Conservation (phyloP, 495 filamentous ascomycete species). For the Xylaria cubensis region DNA sequence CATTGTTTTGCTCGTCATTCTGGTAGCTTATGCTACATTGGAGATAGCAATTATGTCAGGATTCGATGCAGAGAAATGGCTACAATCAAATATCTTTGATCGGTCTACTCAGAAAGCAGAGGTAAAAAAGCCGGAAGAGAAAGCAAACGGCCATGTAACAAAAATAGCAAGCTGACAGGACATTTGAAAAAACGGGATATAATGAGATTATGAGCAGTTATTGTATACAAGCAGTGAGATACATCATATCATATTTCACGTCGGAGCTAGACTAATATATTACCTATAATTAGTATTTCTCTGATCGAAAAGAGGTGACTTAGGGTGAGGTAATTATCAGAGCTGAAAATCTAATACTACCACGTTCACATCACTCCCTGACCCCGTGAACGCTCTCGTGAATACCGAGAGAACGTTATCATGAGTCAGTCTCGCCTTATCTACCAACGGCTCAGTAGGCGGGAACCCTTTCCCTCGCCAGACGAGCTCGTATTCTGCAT, state of each 20-base stretch:
- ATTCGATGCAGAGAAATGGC: slow-evolving; percentile 33
- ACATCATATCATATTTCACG: background rate
- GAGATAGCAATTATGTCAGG: slow-evolving; percentile 31
- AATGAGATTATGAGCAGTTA: slow-evolving; percentile 21
- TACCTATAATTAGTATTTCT: slow-evolving; percentile 9
- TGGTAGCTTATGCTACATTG: slow-evolving; percentile 40
- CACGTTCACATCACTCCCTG: slow-evolving; percentile 31
- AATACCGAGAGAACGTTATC: slow-evolving; percentile 49
- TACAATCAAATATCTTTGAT: slow-evolving; percentile 1
- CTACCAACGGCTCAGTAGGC: slow-evolving; percentile 48
- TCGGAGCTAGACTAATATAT: slow-evolving; percentile 11
- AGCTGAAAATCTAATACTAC: slow-evolving; percentile 49
- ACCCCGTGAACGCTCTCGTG: slow-evolving; percentile 31
- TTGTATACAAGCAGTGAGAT: slow-evolving; percentile 13
- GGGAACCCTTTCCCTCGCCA: slow-evolving; percentile 42
- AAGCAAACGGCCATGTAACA: slow-evolving; percentile 12
- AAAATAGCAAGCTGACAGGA: background rate
- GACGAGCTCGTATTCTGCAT: slow-evolving; percentile 40
- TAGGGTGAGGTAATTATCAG: background rate
- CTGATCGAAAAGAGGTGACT: background rate
- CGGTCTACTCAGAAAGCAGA: background rate
- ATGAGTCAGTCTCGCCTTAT: slow-evolving; percentile 41
- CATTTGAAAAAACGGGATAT: slow-evolving; percentile 6
- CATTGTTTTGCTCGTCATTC: slow-evolving; percentile 57
- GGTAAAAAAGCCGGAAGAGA: slow-evolving; percentile 28